Conservation (phyloP, 495 filamentous ascomycete genomes). For the Xylaria nigripes region DNA sequence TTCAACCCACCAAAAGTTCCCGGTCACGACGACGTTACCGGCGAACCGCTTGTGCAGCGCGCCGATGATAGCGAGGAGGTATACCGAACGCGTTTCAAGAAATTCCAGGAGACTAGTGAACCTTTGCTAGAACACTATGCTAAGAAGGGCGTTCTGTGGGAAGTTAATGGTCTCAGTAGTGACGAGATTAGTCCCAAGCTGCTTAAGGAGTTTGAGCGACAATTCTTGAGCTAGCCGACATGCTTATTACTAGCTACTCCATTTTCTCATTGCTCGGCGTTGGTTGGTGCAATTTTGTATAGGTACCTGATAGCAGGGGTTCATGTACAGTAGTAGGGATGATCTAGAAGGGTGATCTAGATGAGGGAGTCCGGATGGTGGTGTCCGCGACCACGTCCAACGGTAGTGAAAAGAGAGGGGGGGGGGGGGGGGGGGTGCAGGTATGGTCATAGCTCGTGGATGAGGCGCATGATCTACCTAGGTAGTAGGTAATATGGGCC, state of each 20-base stretch:
- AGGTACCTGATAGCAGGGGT: not conserved
- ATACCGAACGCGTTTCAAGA: constrained; percentile 67
- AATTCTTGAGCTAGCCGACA: constrained; percentile 43
- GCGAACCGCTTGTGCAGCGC: constrained; percentile 74
- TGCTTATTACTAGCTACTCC: not conserved
- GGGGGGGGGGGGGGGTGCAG: not conserved
- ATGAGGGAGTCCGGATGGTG: not conserved
- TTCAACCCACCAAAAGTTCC: constrained; percentile 78
- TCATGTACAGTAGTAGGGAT: not conserved
- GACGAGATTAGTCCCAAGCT: constrained; percentile 90
- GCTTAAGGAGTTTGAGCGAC: constrained; percentile 65
- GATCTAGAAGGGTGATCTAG: not conserved
- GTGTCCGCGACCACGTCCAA: not conserved
- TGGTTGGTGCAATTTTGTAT: not conserved
- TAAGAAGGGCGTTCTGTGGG: constrained; percentile 76
- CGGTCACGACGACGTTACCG: constrained; percentile 85
- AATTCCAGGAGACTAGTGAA: constrained; percentile 79
- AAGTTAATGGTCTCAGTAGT: constrained; percentile 75
- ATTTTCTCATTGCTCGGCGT: not conserved
- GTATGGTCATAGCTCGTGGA: not conserved
- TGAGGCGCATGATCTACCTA: not conserved
- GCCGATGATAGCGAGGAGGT: constrained; percentile 80
- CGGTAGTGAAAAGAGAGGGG: not conserved
- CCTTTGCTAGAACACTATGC: constrained; percentile 86
- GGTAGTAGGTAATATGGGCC: too few species aligned